Evolutionary conservation across 345 rosid genomes (phyloP), one percentile per base, ranked within the genome.

Genomic region (Salix suchowensis): DNA sequence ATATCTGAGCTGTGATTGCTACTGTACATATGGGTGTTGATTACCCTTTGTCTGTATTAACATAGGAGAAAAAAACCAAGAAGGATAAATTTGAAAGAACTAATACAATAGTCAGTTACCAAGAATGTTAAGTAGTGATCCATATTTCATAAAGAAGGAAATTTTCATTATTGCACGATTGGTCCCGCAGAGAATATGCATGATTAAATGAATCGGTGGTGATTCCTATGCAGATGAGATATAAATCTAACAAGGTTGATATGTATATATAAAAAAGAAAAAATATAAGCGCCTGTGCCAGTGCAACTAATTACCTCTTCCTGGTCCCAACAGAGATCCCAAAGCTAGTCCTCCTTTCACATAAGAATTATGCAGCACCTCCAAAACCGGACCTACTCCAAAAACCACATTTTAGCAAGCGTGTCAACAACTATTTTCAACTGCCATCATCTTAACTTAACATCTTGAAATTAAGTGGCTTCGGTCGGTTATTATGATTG

Each of bases 261-360:
- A 39, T 39, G 9, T 39, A 39, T 39, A 39, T 39, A 39, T 39
- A 39, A 6, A 37, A 37, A 37, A 39, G 9, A 39, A 39, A 39
- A 39, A 39, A n/a, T 11, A 58, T 2, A 54, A 54, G 11, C 8
- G 60, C 19, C 7, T 19, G 5, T 1, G 28, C 64, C 40, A 7
- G 65, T n/a, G 46, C 23, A 26, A 58, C 24, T 23, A 77, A 81
- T 84, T 46, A 96, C 99, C 99, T 93, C 97, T 84, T 86, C 96
- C 98, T 14, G 99, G 99, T 83, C 97, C 99, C 61, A 93, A 75
- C 50, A 95, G 83, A 86, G 99, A 93, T 54, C 86, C 94, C 73
- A 87, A 65, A 71, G 99, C 89, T 77, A 95, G 85, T 60, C 93
- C 92, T 66, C 97, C 96, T 84, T 95, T 93, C 71, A 93, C 83